Base-by-base conservation (phyloP, 2,329 filamentous ascomycete species). In the Dactylellina sp. region DNA sequence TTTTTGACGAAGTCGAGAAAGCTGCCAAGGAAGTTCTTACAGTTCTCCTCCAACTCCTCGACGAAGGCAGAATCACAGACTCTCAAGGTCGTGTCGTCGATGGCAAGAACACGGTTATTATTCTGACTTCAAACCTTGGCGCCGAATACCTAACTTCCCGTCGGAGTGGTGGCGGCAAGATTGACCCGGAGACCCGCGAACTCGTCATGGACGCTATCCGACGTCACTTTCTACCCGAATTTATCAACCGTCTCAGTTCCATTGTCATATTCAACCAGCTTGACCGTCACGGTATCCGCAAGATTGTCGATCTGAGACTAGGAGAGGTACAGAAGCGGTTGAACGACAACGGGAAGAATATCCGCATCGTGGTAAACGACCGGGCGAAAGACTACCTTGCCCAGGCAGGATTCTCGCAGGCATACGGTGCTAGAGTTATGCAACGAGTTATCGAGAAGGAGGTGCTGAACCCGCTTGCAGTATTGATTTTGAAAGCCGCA, bases 1-100 rank as follows among this genome's bases (percentile, higher is more conserved):
- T 99, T 7, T 99, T 99, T 78, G 95, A 99, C 78, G 95, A 99
- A 82, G 92, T 98, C 14, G 95, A 99, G 83, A 99, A 99, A 85
- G 94, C 95, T 0, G 95, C 95, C 75, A 99, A 99, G 84, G 95
- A 99, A 83, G 88, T 99, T 0, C 85, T 99, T 46, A 99, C 95
- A 0, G 95, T 99, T 14, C 88, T 99, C 39, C 88, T 99, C n/a
- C 95, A 99, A 82, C 92, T 99, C 79, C 98, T 99, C 93, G 95
- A 99, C 79, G 95, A 99, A 80, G 95, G 95, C 28, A 93, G 95
- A 79, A 98, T 99, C 82, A 99, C 95, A 12, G 95, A 99, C 80
- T 95, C 95, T 52, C 96, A 98, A 87, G 95, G 95, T 80, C 89
- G 95, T 81, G 86, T 97, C 55, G 89, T 99, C 63, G 95, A 99